Evolutionary conservation across 2,329 filamentous ascomycete genomes (phyloP).

Genomic region (Mycosphaerelloides madeirae): DNA sequence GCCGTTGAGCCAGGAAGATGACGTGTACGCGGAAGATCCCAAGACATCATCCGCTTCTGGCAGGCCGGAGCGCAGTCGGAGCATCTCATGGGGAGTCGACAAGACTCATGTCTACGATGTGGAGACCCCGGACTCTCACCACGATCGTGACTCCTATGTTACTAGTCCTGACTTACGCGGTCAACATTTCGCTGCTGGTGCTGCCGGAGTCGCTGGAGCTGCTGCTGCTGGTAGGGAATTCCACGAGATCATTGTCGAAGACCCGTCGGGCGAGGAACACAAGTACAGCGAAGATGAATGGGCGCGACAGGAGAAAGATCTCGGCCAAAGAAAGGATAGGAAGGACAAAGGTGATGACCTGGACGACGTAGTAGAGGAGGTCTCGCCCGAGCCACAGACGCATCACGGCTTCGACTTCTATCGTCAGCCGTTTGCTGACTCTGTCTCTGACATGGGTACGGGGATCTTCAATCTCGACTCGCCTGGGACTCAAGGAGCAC

Average conservation of each 20-base stretch:
- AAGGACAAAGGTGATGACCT: constrained; percentile 15
- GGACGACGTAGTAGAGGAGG: constrained; percentile 8
- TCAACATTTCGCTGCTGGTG: constrained; percentile 8
- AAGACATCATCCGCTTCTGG: constrained; percentile 6
- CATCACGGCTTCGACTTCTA: constrained; percentile 17
- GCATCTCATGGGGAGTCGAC: constrained; percentile 47
- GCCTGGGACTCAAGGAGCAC: constrained; percentile 29
- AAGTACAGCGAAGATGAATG: constrained; percentile 30
- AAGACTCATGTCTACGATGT: constrained; percentile 45
- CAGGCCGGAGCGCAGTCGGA: constrained; percentile 23
- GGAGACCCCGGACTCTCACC: constrained; percentile 39
- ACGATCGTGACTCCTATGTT: constrained; percentile 25
- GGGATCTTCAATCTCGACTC: constrained; percentile 24
- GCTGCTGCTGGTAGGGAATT: constrained; percentile 20
- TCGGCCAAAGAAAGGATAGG: not conserved
- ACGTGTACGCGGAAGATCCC: constrained; percentile 13
- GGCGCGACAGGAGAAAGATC: constrained; percentile 2
- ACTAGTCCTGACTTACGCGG: constrained; percentile 12
- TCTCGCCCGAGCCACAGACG: constrained; percentile 5
- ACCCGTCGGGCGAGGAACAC: constrained; percentile 29
- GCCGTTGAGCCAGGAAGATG: constrained; percentile 22
- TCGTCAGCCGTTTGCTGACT: constrained; percentile 39
- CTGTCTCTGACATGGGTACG: constrained; percentile 37
- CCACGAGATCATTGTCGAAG: constrained; percentile 39
- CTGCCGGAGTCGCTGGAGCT: constrained; percentile 10